A percentile compares a stretch with the other conserved stretches of the same genome.
Conservation (phyloP, 78 protist genomes). For the Bodo saltans region DNA sequence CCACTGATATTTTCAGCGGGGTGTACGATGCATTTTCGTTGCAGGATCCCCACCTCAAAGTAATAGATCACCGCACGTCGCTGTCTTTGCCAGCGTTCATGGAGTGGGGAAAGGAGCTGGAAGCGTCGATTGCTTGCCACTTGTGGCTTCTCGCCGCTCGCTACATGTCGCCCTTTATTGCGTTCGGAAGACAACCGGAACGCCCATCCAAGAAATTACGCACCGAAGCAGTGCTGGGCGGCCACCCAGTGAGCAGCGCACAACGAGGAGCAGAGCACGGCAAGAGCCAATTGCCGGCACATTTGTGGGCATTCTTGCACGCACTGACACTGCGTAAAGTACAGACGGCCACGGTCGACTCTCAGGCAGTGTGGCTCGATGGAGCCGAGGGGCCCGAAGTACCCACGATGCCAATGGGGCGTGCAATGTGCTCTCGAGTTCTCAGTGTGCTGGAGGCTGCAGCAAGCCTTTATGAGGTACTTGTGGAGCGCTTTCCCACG, state of each 20-base stretch:
- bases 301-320: neutral
- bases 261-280: neutral
- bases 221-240: neutral
- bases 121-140: neutral
- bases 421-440: neutral
- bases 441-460: neutral
- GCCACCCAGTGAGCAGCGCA: neutral
- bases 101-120: neutral
- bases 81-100: neutral
- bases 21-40: neutral
- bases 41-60: constrained; percentile 51
- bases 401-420: neutral
- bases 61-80: constrained; percentile 26
- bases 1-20: constrained; percentile 53
- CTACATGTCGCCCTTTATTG: neutral
- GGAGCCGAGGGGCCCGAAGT: neutral
- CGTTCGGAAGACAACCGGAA: neutral
- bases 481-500: neutral
- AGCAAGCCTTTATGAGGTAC: neutral
- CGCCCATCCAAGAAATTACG: neutral
- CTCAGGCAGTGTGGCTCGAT: neutral
- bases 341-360: neutral
- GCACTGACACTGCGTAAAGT: neutral
- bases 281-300: neutral
- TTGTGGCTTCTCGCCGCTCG: neutral